Base-by-base conservation (phyloP, 2,329 filamentous ascomycete genomes). In the Dichotomopilus funicola region DNA sequence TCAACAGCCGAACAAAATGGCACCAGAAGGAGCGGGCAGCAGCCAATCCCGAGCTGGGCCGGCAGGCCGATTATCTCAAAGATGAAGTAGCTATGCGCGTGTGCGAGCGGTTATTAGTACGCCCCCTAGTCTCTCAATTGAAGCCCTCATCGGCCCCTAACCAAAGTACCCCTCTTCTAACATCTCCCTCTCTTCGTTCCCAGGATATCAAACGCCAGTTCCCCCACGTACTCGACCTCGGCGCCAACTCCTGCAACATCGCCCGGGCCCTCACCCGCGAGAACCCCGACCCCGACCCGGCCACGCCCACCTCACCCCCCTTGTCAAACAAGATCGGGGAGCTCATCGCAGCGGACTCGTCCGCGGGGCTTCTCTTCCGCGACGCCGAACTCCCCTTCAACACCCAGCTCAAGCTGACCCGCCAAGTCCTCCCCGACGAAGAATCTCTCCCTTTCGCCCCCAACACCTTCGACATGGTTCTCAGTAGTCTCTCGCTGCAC, bases 231-330 rank as follows among this genome's bases (percentile, higher is more conserved):
- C 87, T 99, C 58, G 94, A 99, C 71, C 84, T 96, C 36, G 94
- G 94, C 59, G 92, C 94, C 59, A 96, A 97, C 70, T 89, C 92
- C 59, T 96, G 92, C 79, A 95, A 96, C 71, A 85, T 99, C 59
- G 91, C 91, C 19, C 85, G 87, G 60, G 88, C 89, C 55, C 80
- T 97, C 46, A 87, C 86, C 63, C 76, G 84, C 60, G 78, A 83
- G 55, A 83, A 89, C 67, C 82, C 83, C 1, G 85, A 88, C 66
- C 79, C 59, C 6, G 78, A 80, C 62, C 74, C 78, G 6, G 66
- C 71, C n/a, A 75, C 73, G 50, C 80, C 84, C 42, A 72, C 67
- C n/a, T 78, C 80, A 31, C 79, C 82, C 31, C 86, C 91, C 3
- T 78, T 96, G 43, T 78, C 86, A 1, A 79, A 77, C 27, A 84